A percentile compares a stretch with the other conserved stretches of the same genome.
These are phyloP conservation scores for Fusarium ramigenum DNA, from an alignment of 2,329 filamentous ascomycete species.

Conservation along the genomic window DNA sequence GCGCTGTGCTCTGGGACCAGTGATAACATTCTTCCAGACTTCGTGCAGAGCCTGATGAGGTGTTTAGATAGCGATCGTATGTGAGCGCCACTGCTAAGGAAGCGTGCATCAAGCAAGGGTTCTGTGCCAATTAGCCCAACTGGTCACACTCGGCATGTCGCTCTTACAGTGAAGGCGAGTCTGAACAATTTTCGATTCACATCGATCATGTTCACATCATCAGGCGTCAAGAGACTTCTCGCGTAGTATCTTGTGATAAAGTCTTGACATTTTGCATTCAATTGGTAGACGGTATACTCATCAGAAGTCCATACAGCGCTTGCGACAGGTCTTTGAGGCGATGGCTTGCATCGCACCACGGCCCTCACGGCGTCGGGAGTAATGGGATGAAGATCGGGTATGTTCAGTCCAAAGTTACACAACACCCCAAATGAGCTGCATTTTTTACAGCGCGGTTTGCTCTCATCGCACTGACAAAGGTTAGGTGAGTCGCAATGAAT, in stretches of 20 bases:
- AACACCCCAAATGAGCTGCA: constrained; percentile 55
- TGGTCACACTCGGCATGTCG: rapidly evolving
- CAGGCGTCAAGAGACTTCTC: constrained; percentile 49
- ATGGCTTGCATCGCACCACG: constrained; percentile 19
- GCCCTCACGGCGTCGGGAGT: constrained; percentile 34
- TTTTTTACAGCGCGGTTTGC: constrained; percentile 53
- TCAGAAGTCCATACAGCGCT: constrained; percentile 50
- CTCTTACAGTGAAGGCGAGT: constrained; percentile 51
- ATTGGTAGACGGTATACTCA: constrained; percentile 45
- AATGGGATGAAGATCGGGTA: constrained; percentile 51
- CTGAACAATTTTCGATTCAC: constrained; percentile 52
- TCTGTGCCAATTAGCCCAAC: constrained; percentile 33
- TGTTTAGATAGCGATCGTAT: constrained; percentile 50
- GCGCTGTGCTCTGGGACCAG: constrained; percentile 51
- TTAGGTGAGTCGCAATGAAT: not conserved
- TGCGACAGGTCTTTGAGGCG: constrained; percentile 37
- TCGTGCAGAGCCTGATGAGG: constrained; percentile 33
- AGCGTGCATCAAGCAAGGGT: constrained; percentile 59
- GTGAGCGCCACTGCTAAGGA: constrained; percentile 53
- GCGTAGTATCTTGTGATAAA: constrained; percentile 53
- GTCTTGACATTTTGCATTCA: constrained; percentile 53
- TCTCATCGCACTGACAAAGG: constrained; percentile 56
- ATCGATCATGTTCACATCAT: constrained; percentile 49
- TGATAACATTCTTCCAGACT: constrained; percentile 55
- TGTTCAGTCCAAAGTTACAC: constrained; percentile 53